Evolutionary conservation across 169 alveolate genomes (phyloP).

Genomic region (Cryptosporidium sp.): DNA sequence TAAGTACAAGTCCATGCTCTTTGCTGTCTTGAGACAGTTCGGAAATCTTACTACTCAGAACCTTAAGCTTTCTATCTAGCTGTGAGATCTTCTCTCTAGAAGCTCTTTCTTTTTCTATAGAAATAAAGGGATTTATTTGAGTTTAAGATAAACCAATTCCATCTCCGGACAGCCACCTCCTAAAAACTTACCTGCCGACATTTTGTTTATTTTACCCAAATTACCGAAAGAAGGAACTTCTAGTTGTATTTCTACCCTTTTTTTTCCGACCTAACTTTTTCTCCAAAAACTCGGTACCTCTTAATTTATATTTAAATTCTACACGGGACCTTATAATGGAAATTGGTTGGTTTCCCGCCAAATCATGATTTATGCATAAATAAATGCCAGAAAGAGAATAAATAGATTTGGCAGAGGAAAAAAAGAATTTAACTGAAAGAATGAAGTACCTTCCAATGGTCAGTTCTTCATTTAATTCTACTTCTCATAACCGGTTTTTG

Average conservation of each 20-base stretch:
- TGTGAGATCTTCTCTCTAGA: conserved; percentile 65
- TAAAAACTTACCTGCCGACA: conserved; percentile 41
- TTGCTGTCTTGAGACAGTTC: conserved; percentile 88
- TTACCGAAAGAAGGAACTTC: neutral
- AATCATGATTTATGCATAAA: conserved; percentile 19
- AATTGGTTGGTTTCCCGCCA: conserved; percentile 20
- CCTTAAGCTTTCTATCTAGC: conserved; percentile 80
- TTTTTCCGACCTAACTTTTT: neutral
- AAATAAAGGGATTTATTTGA: neutral
- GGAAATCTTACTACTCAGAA: conserved; percentile 79
- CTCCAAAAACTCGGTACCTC: neutral
- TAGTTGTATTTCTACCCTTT: neutral
- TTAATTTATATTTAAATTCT: neutral
- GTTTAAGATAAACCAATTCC: neutral
- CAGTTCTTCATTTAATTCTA: neutral
- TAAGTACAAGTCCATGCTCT: conserved; percentile 88
- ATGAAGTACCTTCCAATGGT: conserved; percentile 41
- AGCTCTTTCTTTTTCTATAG: conserved; percentile 12
- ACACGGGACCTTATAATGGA: conserved; percentile 38
- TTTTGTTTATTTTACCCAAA: neutral
- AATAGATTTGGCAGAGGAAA: conserved; percentile 27
- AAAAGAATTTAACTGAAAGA: neutral
- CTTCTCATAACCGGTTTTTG: conserved; percentile 22
- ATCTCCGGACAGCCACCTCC: neutral
- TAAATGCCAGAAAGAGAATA: conserved; percentile 2